Conservation (phyloP, 371 early-diverging fungal species). For the Chytridiales sp. region DNA sequence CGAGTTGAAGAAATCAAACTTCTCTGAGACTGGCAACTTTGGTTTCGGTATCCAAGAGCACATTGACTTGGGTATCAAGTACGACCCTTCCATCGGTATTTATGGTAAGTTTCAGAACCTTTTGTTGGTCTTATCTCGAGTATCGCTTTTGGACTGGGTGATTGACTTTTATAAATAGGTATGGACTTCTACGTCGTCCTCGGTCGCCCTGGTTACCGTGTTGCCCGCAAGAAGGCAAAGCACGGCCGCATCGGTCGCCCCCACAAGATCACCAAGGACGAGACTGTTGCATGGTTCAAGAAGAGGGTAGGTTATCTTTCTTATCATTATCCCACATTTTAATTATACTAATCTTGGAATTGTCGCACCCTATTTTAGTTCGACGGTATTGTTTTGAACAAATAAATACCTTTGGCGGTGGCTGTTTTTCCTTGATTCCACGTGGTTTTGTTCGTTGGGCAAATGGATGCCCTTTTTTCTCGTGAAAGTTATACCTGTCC, state of each 20-base stretch:
- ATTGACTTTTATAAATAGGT: slow-evolving; percentile 41
- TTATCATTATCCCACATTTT: too few relatives aligned
- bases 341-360: too few relatives aligned
- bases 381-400: slow-evolving; percentile 86
- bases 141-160: not conserved
- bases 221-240: slow-evolving; percentile 94
- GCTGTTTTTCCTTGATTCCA: too few relatives aligned
- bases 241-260: slow-evolving; percentile 83
- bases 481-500: too few relatives aligned
- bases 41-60: slow-evolving; percentile 99
- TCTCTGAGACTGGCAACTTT: slow-evolving; percentile 98
- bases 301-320: too few relatives aligned
- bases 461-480: too few relatives aligned
- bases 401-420: too few relatives aligned
- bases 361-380: too few relatives aligned
- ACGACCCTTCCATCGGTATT: slow-evolving; percentile 97
- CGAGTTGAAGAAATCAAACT: slow-evolving; percentile 95
- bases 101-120: slow-evolving; percentile 61
- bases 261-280: slow-evolving; percentile 92
- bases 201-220: slow-evolving; percentile 97
- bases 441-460: too few relatives aligned
- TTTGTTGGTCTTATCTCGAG: slow-evolving; percentile 1
- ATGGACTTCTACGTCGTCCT: slow-evolving; percentile 99
- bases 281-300: slow-evolving; percentile 73
- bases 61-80: slow-evolving; percentile 99